Evolutionary conservation across 768 basidiomycete species (phyloP).

Genomic region (Boletus speciosus): DNA sequence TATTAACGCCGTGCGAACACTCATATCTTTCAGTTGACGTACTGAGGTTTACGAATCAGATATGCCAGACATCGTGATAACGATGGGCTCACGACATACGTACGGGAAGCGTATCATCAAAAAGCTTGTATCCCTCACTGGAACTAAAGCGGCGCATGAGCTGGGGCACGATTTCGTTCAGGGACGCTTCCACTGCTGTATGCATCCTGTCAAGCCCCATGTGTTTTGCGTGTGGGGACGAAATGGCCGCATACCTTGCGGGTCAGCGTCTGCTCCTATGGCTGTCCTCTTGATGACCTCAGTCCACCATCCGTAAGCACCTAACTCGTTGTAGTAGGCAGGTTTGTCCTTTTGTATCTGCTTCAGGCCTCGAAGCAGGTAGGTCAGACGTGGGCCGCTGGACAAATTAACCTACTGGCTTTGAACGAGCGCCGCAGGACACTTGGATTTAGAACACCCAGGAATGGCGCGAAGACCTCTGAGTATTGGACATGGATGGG

Average conservation of each 20-base stretch:
- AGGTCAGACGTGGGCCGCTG: neutral
- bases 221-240: constrained; percentile 19
- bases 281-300: constrained; percentile 75
- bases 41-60: constrained; percentile 34
- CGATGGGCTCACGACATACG: constrained; percentile 23
- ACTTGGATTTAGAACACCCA: constrained; percentile 57
- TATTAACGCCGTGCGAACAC: constrained; percentile 54
- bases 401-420: constrained; percentile 36
- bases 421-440: constrained; percentile 58
- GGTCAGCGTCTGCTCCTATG: constrained; percentile 67
- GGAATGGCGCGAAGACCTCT: constrained; percentile 60
- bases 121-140: constrained; percentile 62
- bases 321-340: constrained; percentile 44
- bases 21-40: constrained; percentile 40
- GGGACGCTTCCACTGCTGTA: constrained; percentile 51
- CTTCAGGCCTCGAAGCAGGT: constrained; percentile 37
- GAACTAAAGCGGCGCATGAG: constrained; percentile 72
- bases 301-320: constrained; percentile 67
- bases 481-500: constrained; percentile 65
- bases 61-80: neutral
- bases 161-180: constrained; percentile 53
- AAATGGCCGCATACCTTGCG: constrained; percentile 39
- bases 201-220: constrained; percentile 14
- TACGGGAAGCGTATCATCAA: constrained; percentile 52
- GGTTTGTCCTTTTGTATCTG: constrained; percentile 58